Conservation (phyloP, 2,329 filamentous ascomycete species). For the Onygena corvina region DNA sequence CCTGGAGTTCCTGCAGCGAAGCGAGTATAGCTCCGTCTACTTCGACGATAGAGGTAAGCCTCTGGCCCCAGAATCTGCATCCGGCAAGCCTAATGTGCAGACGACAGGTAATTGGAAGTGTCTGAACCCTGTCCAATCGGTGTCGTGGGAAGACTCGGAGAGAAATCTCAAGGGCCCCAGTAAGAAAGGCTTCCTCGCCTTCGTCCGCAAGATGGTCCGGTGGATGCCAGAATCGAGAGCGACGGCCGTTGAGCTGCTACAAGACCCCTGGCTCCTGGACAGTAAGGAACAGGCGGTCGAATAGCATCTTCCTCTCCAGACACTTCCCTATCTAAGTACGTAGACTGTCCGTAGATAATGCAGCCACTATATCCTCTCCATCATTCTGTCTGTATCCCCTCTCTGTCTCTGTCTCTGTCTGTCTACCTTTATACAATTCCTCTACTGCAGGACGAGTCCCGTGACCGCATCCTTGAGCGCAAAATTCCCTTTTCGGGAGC, state of each 20-base stretch:
- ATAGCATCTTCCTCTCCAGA: too few relatives aligned
- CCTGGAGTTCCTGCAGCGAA: constrained; percentile 25
- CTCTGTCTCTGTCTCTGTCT: too few relatives aligned
- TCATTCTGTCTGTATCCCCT: too few relatives aligned
- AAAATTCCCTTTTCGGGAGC: constrained; percentile 4
- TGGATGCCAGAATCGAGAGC: constrained; percentile 23
- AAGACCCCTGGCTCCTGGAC: constrained; percentile 21
- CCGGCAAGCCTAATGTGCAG: background rate
- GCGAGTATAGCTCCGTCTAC: constrained; percentile 11
- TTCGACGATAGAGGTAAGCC: constrained; percentile 9
- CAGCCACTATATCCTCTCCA: too few relatives aligned
- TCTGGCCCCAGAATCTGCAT: background rate
- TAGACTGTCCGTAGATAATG: too few relatives aligned
- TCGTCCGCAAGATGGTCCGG: constrained; percentile 16
- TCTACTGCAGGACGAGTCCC: background rate
- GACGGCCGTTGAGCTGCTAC: constrained; percentile 24
- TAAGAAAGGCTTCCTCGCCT: constrained; percentile 15
- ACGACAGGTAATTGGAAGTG: constrained; percentile 11
- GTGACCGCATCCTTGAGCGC: constrained; percentile 3
- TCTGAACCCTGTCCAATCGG: constrained; percentile 4
- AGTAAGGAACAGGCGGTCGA: too few relatives aligned
- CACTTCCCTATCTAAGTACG: too few relatives aligned
- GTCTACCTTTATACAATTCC: too few relatives aligned
- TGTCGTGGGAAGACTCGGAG: constrained; percentile 13
- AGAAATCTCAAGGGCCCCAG: constrained; percentile 11